These are phyloP conservation scores for Eutrema salsugineum DNA, from an alignment of 441 rosid genomes.

Conservation along the genomic window DNA sequence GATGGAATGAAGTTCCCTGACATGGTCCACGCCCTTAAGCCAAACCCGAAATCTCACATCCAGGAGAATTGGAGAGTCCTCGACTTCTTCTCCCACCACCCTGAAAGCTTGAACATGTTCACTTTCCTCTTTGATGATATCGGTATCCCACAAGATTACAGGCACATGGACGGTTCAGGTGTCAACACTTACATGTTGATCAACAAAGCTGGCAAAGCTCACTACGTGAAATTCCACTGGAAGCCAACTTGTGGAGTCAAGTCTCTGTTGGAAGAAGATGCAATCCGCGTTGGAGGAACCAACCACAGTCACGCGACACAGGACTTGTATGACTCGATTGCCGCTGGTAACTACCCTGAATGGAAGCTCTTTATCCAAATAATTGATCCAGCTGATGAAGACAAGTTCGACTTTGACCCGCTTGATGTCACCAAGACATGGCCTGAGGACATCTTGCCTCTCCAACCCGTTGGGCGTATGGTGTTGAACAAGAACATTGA, in stretches of 20 bases:
- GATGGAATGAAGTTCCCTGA: conserved; percentile 98
- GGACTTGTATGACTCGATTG: conserved; percentile 89
- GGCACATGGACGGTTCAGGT: conserved; percentile 97
- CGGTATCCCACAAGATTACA: conserved; percentile 91
- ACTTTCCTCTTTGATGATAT: conserved; percentile 84
- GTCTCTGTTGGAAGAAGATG: conserved; percentile 85
- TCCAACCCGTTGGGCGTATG: conserved; percentile 93
- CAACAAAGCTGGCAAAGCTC: conserved; percentile 80
- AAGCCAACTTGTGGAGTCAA: conserved; percentile 91
- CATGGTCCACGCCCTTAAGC: conserved; percentile 87
- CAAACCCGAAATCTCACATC: conserved; percentile 92
- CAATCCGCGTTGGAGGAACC: conserved; percentile 81
- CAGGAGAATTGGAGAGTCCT: conserved; percentile 93
- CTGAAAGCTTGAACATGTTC: conserved; percentile 92
- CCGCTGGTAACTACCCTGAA: conserved; percentile 91
- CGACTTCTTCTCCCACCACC: conserved; percentile 94
- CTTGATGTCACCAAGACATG: conserved; percentile 95
- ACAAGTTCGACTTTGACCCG: conserved; percentile 84
- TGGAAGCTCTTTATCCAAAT: conserved; percentile 91
- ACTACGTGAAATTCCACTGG: conserved; percentile 94
- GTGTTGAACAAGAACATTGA: conserved; percentile 96
- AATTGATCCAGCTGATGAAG: conserved; percentile 86
- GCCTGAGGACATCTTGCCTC: conserved; percentile 94
- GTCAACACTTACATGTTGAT: conserved; percentile 86
- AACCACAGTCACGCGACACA: conserved; percentile 97